These are phyloP conservation scores for Collybia mongolica DNA, from an alignment of 768 basidiomycete genomes.

Conservation along the genomic window DNA sequence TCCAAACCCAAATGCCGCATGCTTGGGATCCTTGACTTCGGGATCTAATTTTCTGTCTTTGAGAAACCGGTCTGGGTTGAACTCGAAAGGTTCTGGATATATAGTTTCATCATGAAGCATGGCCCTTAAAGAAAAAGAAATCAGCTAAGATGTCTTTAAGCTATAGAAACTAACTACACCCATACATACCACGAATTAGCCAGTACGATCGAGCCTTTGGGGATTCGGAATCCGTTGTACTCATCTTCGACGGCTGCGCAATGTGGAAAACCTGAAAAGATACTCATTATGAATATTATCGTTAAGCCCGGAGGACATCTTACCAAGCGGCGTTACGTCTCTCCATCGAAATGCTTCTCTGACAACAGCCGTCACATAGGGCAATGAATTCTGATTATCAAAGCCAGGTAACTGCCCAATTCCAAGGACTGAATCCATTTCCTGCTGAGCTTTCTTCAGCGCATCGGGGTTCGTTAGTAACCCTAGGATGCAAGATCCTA, in stretches of 20 bases:
- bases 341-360: constrained; percentile 27
- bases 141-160: not conserved
- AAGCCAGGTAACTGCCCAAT: constrained; percentile 23
- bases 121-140: constrained; percentile 21
- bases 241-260: constrained; percentile 24
- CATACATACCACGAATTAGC: constrained; percentile 25
- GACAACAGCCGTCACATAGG: constrained; percentile 30
- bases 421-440: constrained; percentile 26
- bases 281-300: not conserved
- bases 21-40: constrained; percentile 15
- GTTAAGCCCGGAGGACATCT: not conserved
- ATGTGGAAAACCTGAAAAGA: constrained; percentile 26
- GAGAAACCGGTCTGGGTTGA: constrained; percentile 39
- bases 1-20: constrained; percentile 23
- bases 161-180: not conserved
- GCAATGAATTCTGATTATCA: constrained; percentile 20
- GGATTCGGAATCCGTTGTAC: constrained; percentile 33
- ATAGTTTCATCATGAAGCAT: constrained; percentile 28
- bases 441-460: constrained; percentile 22
- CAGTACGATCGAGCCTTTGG: constrained; percentile 27
- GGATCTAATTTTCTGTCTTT: constrained; percentile 20
- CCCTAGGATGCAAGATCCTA: constrained; percentile 21
- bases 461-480: constrained; percentile 25
- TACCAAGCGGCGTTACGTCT: constrained; percentile 20
- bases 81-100: constrained; percentile 30